A percentile compares a stretch with the other conserved stretches of the same genome.
Conservation (phyloP, 1,284 basidiomycete species). For the Farysia itapuensis region DNA sequence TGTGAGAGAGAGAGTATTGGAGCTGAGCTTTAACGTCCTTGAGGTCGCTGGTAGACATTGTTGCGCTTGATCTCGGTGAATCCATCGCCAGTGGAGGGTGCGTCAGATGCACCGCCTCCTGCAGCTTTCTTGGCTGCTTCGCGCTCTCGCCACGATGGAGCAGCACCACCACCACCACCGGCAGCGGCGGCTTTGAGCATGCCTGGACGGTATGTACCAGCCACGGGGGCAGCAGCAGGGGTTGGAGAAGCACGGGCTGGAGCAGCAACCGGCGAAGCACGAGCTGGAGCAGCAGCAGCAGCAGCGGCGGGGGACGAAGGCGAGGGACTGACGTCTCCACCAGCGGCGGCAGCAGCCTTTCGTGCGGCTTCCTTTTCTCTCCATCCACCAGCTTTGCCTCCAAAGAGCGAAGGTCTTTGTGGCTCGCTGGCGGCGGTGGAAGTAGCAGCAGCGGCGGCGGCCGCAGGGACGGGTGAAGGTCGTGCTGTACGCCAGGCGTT, state of each 20-base stretch:
- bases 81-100: constrained; percentile 14
- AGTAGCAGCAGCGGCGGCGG: constrained; percentile 11
- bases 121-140: constrained; percentile 34
- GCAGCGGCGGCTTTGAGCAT: constrained; percentile 20
- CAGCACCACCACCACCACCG: constrained; percentile 3
- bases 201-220: constrained; percentile 27
- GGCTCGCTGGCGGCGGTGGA: background rate
- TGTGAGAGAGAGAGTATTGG: too few species aligned
- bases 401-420: constrained; percentile 20
- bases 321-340: background rate
- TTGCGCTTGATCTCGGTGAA: constrained; percentile 43
- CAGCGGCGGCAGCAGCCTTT: constrained; percentile 17
- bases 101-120: constrained; percentile 4
- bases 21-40: too few species aligned
- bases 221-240: background rate
- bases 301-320: constrained; percentile 3
- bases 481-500: constrained; percentile 3
- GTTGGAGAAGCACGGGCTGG: constrained; percentile 8
- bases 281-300: constrained; percentile 9
- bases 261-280: constrained; percentile 8
- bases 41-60: constrained; percentile 36
- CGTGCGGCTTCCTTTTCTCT: constrained; percentile 31
- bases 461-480: constrained; percentile 7
- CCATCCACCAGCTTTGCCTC: constrained; percentile 13
- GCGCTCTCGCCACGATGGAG: constrained; percentile 38